Evolutionary conservation across 2,329 filamentous ascomycete species (phyloP), one percentile per base, ranked within the genome.

Genomic region (Tetracladium maxilliforme): DNA sequence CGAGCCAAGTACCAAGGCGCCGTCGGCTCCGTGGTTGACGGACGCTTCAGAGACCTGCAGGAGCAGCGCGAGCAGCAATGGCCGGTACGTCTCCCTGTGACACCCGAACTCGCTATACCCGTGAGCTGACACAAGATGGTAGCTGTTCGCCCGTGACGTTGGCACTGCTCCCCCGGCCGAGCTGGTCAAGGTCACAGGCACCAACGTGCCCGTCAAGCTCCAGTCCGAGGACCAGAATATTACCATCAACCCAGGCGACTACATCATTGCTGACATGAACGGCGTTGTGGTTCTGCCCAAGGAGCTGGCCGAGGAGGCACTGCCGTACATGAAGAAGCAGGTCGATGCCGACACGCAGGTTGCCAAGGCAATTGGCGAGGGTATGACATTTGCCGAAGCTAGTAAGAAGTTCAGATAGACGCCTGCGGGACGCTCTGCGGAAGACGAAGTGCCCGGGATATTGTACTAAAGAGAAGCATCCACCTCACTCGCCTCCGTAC

Each of bases 11-110:
- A 44, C 6, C 45, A 47, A 21, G 52, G 53, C 5, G 61, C 58
- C 2, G 55, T 45, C 2, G 63, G 62, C 2, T 54, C 56, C 4
- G 47, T 67, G 9, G 54, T 68, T 16, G 62, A 67, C 37, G 63
- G 63, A 4, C 48, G 59, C 4, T 49, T 66, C 27, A 52, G 62
- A 7, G 62, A 67, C 35, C 40, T 68, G 14, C 51, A 62, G 32
- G 62, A 67, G 42, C 63, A 68, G 37, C 54, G 61, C 6, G 56
- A 51, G 13, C 38, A 64, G 12, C 40, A 41, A 1, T 64, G 49
- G 28, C 57, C 60, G 5, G 56, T 57, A 28, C 22, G 39, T 30
- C 4, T n/a, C 24, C 10, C 7, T 12, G n/a, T n/a, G n/a, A n/a
- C n/a, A n/a, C n/a, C n/a, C n/a, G n/a, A 10, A 19, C 14, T 21